Conservation (phyloP, 2,329 filamentous ascomycete species). For the Bipolaris zeicola region DNA sequence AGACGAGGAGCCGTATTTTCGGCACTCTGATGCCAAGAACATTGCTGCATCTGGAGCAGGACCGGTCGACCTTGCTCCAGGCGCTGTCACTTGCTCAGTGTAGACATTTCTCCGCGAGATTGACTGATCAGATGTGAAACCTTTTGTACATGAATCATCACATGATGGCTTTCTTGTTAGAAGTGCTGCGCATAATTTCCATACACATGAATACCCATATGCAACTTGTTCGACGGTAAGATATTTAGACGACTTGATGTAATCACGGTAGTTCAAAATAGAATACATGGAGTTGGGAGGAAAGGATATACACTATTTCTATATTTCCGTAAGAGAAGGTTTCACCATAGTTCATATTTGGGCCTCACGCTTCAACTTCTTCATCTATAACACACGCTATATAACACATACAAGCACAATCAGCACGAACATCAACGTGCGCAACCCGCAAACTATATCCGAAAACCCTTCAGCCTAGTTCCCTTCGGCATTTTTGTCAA, state of each 20-base stretch:
- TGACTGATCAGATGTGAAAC: not conserved
- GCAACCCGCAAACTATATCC: too few relatives aligned
- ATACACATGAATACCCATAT: too few relatives aligned
- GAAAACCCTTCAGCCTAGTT: not conserved
- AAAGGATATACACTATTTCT: too few relatives aligned
- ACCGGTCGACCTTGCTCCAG: not conserved
- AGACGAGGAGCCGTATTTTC: slow-evolving; percentile 8
- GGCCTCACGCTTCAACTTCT: too few relatives aligned
- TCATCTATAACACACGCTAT: too few relatives aligned
- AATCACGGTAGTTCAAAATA: not conserved
- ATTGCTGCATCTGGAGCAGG: not conserved
- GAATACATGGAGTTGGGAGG: too few relatives aligned
- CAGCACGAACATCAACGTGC: too few relatives aligned
- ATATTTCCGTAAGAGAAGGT: too few relatives aligned
- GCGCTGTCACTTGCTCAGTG: not conserved
- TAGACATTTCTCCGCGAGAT: not conserved
- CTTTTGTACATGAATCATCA: not conserved
- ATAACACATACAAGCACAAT: too few relatives aligned
- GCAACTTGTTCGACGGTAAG: not conserved
- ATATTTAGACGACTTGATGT: slow-evolving; percentile 2
- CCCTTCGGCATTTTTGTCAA: not conserved
- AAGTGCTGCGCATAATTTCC: too few relatives aligned
- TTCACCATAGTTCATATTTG: too few relatives aligned
- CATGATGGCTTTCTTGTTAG: too few relatives aligned
- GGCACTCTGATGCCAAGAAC: not conserved